A percentile compares a stretch with the other conserved stretches of the same genome.
These are phyloP conservation scores for Solanum megistacrolobum DNA, from an alignment of 257 asterid species.

Conservation along the genomic window DNA sequence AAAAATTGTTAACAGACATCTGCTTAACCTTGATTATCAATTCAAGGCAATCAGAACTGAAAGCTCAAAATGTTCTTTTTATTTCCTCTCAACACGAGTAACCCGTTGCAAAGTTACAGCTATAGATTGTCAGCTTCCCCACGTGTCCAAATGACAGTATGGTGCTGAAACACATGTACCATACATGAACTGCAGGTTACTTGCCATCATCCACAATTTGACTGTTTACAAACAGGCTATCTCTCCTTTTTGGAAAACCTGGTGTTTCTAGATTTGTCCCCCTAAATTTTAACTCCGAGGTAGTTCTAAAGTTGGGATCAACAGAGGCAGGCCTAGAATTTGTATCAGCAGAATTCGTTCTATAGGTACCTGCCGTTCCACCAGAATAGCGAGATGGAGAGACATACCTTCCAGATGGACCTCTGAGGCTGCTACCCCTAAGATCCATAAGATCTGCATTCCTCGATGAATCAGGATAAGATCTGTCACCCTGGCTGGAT, in stretches of 20 bases:
- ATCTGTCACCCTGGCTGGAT: slow-evolving; percentile 34
- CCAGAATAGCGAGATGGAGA: slow-evolving; percentile 64
- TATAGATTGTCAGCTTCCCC: slow-evolving; percentile 1
- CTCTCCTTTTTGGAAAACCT: slow-evolving; percentile 62
- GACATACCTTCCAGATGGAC: slow-evolving; percentile 56
- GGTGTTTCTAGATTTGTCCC: slow-evolving; percentile 50
- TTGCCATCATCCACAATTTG: slow-evolving; percentile 50
- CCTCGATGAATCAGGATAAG: slow-evolving; percentile 58
- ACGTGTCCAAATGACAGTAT: neutral
- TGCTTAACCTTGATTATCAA: neutral
- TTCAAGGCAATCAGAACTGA: neutral
- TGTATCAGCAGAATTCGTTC: slow-evolving; percentile 33
- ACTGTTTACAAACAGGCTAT: slow-evolving; percentile 39
- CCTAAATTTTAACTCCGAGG: slow-evolving; percentile 56
- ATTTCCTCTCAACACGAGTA: slow-evolving; percentile 10
- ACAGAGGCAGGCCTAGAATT: slow-evolving; percentile 44
- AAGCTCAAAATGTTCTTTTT: slow-evolving; percentile 13
- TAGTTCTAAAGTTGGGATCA: slow-evolving; percentile 51
- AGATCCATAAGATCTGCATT: slow-evolving; percentile 54
- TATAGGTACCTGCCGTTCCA: slow-evolving; percentile 35
- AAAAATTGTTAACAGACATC: neutral
- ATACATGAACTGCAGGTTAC: slow-evolving; percentile 10
- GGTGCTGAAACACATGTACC: neutral
- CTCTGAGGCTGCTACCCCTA: slow-evolving; percentile 48
- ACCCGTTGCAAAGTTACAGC: slow-evolving; percentile 23